A percentile compares a stretch with the other conserved stretches of the same genome.
These are phyloP conservation scores for Soucietia sequanensis DNA, from an alignment of 805 yeast species.

Conservation along the genomic window DNA sequence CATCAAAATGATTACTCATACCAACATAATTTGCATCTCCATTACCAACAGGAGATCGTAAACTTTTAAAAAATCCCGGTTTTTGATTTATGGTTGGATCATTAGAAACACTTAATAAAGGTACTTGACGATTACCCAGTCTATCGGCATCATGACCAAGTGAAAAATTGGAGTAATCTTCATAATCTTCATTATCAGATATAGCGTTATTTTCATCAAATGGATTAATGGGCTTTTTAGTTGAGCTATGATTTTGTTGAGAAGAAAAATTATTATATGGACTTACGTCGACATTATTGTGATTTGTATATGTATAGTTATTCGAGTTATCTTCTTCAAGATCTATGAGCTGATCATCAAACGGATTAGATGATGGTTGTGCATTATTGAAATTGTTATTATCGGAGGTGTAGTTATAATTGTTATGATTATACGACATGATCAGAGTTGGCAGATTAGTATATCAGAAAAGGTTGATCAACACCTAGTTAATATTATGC, in stretches of 20 bases:
- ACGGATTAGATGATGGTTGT: too few species aligned
- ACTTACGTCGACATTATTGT: not conserved
- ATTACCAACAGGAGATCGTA: slow-evolving; percentile 6
- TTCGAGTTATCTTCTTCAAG: slow-evolving; percentile 6
- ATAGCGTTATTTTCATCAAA: slow-evolving; percentile 36
- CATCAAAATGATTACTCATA: slow-evolving; percentile 20
- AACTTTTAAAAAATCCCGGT: slow-evolving; percentile 21
- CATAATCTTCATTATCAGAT: slow-evolving; percentile 33
- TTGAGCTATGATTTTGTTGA: not conserved
- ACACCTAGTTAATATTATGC: too few species aligned
- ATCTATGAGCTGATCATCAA: slow-evolving; percentile 26
- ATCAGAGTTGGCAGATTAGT: too few species aligned
- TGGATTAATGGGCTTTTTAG: slow-evolving; percentile 18
- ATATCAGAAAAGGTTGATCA: too few species aligned
- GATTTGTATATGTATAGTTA: not conserved
- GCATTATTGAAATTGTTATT: too few species aligned
- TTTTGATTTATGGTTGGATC: slow-evolving; percentile 12
- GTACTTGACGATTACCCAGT: slow-evolving; percentile 20
- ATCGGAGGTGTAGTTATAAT: not conserved
- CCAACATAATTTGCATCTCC: slow-evolving; percentile 25
- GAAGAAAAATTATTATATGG: not conserved
- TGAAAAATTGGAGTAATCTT: slow-evolving; percentile 5
- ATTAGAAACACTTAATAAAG: slow-evolving; percentile 26
- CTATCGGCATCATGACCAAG: not conserved
- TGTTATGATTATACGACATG: too few species aligned